Evolutionary conservation across 2,329 filamentous ascomycete species (phyloP), one percentile per base, ranked within the genome.

Genomic region (Lojkania enalia): DNA sequence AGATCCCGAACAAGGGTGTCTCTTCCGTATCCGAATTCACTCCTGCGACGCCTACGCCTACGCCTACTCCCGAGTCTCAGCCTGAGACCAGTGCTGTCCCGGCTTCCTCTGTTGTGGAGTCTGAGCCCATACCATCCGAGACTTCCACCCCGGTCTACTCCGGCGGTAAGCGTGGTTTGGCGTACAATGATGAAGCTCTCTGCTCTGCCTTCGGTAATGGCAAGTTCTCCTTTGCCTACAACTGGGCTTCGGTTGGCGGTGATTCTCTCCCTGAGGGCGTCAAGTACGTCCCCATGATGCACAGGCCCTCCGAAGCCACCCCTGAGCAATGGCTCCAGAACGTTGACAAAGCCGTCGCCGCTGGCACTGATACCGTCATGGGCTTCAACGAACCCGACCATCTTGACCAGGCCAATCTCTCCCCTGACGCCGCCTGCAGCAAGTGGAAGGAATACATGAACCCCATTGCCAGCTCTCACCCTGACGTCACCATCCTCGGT

Each of bases 211-310:
- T 88, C 65, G 60, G 71, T 35, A 60, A 57, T 43, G 63, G 66
- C 38, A 63, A 77, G 47, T 75, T 81, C 60, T 69, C 71, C 30
- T 88, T 85, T 82, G 77, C 71, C 36, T 87, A 86, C 77, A 87
- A 87, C 79, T 89, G 86, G 86, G 82, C 71, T 33, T 54, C 61
- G 20, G 47, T 51, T 29, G 54, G 60, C 43, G 54, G 59, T 44
- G 57, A 48, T 36, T 71, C 72, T 29, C 71, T 76, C 39, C 49
- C 59, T 13, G 63, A 67, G 15, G 64, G 61, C 39, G 61, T 84
- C 58, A 74, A 78, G 60, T 90, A 76, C 72, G 77, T 87, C 42
- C 87, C 87, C 52, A 86, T 64, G 50, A 61, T 66, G 53, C 66
- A 66, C 52, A 56, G 53, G 30, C 51, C 57, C 15, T 48, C 40